Evolutionary conservation across 2,329 filamentous ascomycete genomes (phyloP), one percentile per base, ranked within the genome.

Genomic region (Colletotrichum tamarilloi): DNA sequence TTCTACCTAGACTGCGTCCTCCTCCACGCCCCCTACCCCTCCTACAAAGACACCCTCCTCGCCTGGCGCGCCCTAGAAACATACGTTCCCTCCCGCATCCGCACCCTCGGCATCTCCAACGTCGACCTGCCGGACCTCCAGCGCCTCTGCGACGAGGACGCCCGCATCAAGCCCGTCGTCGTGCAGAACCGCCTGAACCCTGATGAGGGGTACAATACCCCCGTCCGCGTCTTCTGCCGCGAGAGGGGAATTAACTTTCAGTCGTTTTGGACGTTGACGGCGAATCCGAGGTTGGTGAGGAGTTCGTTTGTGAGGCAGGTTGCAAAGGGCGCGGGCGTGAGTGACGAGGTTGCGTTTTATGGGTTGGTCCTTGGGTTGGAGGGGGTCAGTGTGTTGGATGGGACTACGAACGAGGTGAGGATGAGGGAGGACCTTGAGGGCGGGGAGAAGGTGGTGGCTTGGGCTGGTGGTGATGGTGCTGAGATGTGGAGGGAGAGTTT

Each of bases 141-240:
- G 65, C 81, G 82, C 5, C 82, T 95, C 1, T 85, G 86, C 72
- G 78, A 84, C 1, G 77, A 49, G 42, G 42, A 82, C 22, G 84
- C 85, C 4, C 82, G 77, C 0, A 74, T 85, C 55, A 84, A 82
- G 73, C 85, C 85, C 1, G 85, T 88, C 1, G 87, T 95, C 1
- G 91, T 95, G 5, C 94, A 97, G 82, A 96, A 97, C 78, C 88
- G 93, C 1, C 94, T 97, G 82, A 89, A 92, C 78, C 81, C 83
- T 1, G 82, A 83, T 2, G 92, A 90, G 0, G 78, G 80, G 2
- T 93, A 89, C 76, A 94, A 95, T 75, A 82, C 84, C 0, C 82
- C 84, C 0, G 81, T 95, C 19, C 88, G 93, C 26, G 81, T 83
- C 0, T 87, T 85, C 72, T 89, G 86, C 69, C 81, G 83, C n/a